These are phyloP conservation scores for Fistulinella staudtii DNA, from an alignment of 1,284 basidiomycete genomes.

Conservation along the genomic window DNA sequence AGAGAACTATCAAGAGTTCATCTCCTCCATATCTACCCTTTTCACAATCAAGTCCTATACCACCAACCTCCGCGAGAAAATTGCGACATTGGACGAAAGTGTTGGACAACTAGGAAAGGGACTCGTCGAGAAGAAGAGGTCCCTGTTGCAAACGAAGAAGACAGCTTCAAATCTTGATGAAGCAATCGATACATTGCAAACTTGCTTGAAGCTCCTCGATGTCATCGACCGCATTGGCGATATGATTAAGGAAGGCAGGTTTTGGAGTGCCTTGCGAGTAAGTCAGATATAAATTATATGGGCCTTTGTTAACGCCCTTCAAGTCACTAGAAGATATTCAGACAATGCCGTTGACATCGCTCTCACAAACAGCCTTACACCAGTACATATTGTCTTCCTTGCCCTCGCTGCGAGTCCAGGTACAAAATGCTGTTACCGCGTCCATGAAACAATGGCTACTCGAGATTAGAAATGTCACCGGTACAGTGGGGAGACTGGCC, in stretches of 20 bases:
- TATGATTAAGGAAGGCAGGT: conserved; percentile 90
- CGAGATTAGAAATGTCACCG: conserved; percentile 88
- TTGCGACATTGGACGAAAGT: conserved; percentile 63
- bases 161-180: conserved; percentile 93
- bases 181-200: conserved; percentile 91
- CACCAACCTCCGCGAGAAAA: conserved; percentile 76
- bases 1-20: conserved; percentile 97
- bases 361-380: conserved; percentile 93
- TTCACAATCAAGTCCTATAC: conserved; percentile 92
- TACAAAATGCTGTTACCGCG: conserved; percentile 91
- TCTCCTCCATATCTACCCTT: conserved; percentile 91
- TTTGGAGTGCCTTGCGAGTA: conserved; percentile 94
- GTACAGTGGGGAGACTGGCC: conserved; percentile 84
- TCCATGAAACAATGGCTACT: conserved; percentile 97
- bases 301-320: conserved; percentile 24
- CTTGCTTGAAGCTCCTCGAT: conserved; percentile 88
- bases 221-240: conserved; percentile 92
- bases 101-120: conserved; percentile 78
- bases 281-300: conserved; percentile 39
- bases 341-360: conserved; percentile 82
- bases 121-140: conserved; percentile 89
- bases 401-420: conserved; percentile 83
- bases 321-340: conserved; percentile 94
- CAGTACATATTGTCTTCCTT: conserved; percentile 88
- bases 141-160: conserved; percentile 85